phyloP scores from a whole-genome alignment of 2,329 filamentous ascomycete genomes.

The Alternaria brassicae region DNA sequence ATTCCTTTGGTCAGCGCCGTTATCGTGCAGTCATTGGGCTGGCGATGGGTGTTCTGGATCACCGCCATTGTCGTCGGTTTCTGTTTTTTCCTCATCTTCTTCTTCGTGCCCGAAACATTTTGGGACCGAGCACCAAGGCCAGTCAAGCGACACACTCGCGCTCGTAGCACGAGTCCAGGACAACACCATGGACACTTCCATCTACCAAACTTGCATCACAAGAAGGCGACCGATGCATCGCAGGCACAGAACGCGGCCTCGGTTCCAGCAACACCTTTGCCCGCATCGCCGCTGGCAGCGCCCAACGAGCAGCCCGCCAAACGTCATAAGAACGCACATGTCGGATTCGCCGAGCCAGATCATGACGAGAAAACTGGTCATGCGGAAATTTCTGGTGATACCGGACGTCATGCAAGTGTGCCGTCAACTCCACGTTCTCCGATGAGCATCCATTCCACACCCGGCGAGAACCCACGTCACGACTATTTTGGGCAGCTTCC shows the following conservation, averaged over 20 bases:
- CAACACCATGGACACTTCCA: slow-evolving; percentile 38
- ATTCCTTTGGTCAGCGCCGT: slow-evolving; percentile 85
- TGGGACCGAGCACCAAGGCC: slow-evolving; percentile 83
- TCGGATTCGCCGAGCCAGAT: slow-evolving; percentile 61
- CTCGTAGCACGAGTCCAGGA: slow-evolving; percentile 36
- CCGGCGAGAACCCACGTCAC: slow-evolving; percentile 30
- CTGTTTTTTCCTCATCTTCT: slow-evolving; percentile 74
- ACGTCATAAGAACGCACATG: slow-evolving; percentile 36
- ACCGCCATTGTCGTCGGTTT: slow-evolving; percentile 80
- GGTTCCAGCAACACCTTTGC: slow-evolving; percentile 8
- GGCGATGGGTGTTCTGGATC: slow-evolving; percentile 94
- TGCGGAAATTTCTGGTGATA: slow-evolving; percentile 55
- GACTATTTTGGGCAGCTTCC: slow-evolving; percentile 25
- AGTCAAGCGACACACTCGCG: slow-evolving; percentile 46
- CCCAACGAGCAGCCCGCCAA: slow-evolving; percentile 16
- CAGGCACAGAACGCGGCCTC: slow-evolving; percentile 6
- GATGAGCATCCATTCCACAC: slow-evolving; percentile 54
- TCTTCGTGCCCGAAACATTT: slow-evolving; percentile 94
- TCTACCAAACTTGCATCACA: slow-evolving; percentile 29
- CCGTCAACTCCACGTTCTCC: slow-evolving; percentile 22
- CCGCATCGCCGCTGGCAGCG: slow-evolving; percentile 5
- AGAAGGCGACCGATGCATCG: slow-evolving; percentile 21
- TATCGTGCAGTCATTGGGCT: slow-evolving; percentile 77
- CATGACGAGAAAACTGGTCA: slow-evolving; percentile 5
- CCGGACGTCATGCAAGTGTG: slow-evolving; percentile 10